Evolutionary conservation across 352 stramenopile species (phyloP).

Genomic region (Phytophthora multivora): DNA sequence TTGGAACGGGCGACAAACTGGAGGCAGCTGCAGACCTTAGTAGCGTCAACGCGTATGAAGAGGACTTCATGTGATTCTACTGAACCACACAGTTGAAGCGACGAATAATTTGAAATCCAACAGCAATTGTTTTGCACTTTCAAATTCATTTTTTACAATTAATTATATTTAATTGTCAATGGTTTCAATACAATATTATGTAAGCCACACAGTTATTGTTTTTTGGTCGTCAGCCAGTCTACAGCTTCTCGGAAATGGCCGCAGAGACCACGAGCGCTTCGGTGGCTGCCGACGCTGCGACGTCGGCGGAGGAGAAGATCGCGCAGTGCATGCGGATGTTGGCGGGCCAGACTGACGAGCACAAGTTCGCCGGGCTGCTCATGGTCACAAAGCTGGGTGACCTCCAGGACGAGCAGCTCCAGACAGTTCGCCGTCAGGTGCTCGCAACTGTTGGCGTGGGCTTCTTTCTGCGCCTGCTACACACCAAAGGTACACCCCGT

Average conservation of each 20-base stretch:
- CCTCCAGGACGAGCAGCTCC: conserved; percentile 46
- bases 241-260: conserved; percentile 21
- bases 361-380: conserved; percentile 87
- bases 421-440: conserved; percentile 61
- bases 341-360: conserved; percentile 72
- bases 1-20: conserved; percentile 48
- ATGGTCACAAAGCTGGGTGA: conserved; percentile 85
- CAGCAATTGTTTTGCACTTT: too few species aligned
- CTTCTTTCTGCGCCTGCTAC: conserved; percentile 84
- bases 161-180: too few species aligned
- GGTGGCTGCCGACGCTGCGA: background rate
- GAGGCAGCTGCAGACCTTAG: conserved; percentile 56
- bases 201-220: conserved; percentile 15
- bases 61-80: conserved; percentile 85
- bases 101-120: too few species aligned
- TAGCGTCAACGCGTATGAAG: conserved; percentile 77
- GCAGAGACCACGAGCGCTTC: conserved; percentile 8
- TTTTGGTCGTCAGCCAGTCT: background rate
- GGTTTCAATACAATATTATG: conserved; percentile 7
- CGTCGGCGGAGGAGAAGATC: conserved; percentile 30
- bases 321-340: conserved; percentile 77
- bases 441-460: conserved; percentile 61
- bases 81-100: too few species aligned
- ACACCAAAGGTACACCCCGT: conserved; percentile 58
- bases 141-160: too few species aligned